Evolutionary conservation across 2,329 filamentous ascomycete species (phyloP).

Genomic region (Pseudogymnoascus sp.): DNA sequence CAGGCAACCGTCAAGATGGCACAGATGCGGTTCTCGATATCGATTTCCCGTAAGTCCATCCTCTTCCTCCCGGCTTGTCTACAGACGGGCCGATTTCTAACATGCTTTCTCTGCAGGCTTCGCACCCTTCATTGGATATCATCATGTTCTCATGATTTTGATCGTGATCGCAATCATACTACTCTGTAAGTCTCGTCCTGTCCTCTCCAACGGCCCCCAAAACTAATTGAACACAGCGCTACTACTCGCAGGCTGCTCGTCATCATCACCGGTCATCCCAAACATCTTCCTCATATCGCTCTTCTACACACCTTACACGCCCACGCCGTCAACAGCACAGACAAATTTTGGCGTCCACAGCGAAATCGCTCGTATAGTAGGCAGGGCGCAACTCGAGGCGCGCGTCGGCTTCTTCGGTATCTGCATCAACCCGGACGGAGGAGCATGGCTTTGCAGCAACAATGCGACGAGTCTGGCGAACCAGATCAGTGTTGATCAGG

Average conservation of each 20-base stretch:
- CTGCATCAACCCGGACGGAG: slow-evolving; percentile 85
- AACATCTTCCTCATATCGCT: slow-evolving; percentile 97
- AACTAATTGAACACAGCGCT: slow-evolving; percentile 51
- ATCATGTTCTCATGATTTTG: slow-evolving; percentile 93
- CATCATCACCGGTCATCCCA: slow-evolving; percentile 82
- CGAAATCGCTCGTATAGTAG: slow-evolving; percentile 84
- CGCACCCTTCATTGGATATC: slow-evolving; percentile 62
- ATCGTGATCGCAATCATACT: slow-evolving; percentile 91
- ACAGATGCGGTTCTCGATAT: slow-evolving; percentile 5
- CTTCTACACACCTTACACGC: slow-evolving; percentile 79
- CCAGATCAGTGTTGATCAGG: slow-evolving; percentile 81
- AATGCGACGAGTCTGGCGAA: slow-evolving; percentile 91
- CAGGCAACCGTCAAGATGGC: slow-evolving; percentile 3
- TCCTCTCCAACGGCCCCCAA: slow-evolving; percentile 6
- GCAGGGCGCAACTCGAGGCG: slow-evolving; percentile 73
- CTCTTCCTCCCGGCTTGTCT: neutral
- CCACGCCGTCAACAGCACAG: slow-evolving; percentile 74
- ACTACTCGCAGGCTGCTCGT: slow-evolving; percentile 71
- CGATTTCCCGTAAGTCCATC: neutral
- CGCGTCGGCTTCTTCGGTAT: slow-evolving; percentile 97
- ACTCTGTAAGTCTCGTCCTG: slow-evolving; percentile 60
- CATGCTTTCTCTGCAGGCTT: slow-evolving; percentile 38
- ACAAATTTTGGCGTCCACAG: slow-evolving; percentile 81
- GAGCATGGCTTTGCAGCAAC: slow-evolving; percentile 90
- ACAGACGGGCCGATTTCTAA: neutral